A percentile compares a stretch with the other conserved stretches of the same genome.
These are phyloP conservation scores for Chamaecyparis obtusa DNA, from an alignment of 75 land plant species.

Conservation along the genomic window DNA sequence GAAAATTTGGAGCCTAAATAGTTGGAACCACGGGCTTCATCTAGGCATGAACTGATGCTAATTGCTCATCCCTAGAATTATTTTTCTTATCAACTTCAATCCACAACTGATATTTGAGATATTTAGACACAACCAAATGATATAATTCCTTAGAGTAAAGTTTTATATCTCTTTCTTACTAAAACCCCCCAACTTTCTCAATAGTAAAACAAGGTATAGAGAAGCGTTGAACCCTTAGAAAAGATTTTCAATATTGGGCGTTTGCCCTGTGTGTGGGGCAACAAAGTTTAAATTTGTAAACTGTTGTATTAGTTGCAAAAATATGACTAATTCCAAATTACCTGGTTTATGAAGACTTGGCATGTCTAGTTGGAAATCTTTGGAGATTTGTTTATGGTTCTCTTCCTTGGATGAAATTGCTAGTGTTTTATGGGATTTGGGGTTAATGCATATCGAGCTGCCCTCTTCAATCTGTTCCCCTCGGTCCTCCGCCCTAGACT, in stretches of 20 bases:
- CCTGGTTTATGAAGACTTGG: background rate
- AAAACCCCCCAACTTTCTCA: background rate
- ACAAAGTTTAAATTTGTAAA: background rate
- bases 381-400: background rate
- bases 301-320: background rate
- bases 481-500: background rate
- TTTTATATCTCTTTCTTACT: background rate
- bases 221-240: background rate
- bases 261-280: background rate
- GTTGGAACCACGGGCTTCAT: background rate
- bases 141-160: background rate
- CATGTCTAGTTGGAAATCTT: background rate
- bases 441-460: background rate
- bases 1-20: background rate
- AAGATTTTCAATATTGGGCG: background rate
- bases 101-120: background rate
- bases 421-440: background rate
- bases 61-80: background rate
- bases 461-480: background rate
- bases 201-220: background rate
- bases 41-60: background rate
- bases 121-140: background rate
- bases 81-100: background rate
- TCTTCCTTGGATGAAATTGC: background rate
- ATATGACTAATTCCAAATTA: background rate